Base-by-base conservation (phyloP, 2,329 filamentous ascomycete genomes). In the Arachnopeziza araneosa region DNA sequence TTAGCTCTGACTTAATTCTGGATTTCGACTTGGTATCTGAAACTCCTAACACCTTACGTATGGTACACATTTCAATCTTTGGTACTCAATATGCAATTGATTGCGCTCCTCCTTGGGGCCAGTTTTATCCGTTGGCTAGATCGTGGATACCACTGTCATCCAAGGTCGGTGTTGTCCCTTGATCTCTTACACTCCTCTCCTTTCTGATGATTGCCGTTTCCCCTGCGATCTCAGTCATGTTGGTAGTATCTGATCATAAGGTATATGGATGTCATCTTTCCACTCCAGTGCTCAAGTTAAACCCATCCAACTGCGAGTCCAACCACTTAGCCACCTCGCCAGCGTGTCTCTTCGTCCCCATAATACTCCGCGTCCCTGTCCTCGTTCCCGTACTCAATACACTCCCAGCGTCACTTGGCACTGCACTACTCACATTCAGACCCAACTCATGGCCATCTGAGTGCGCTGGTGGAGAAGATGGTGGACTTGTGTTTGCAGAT, bases 241-340 rank as follows among this genome's bases (percentile, higher is more conserved):
- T 44, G 36, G 10, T 14, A 14, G 17, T 7, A 17, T 44, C 10
- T 44, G 12, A 44, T 17, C 12, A 44, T 44, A 19, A 14, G 7
- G 6, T 19, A 44, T 30, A 44, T 12, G 3, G 17, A 17, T 44
- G 10, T 44, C 36, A 69, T 54, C 66, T 58, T 36, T 61, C 61
- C 24, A 69, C 68, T 12, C 57, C 63, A 52, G 64, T 56, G 58
- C 66, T 67, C 59, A 71, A 57, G n/a, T 51, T 54, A 59, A 72
- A 72, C 10, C 69, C 70, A 50, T 80, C 80, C 6, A 88, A 75
- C 73, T 81, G 81, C n/a, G 81, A 80, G 63, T 88, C 84, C 64
- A 88, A 70, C 79, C 81, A 84, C 58, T 76, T 74, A 24, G 81
- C 82, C 58, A 87, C 74, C 64, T 86, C 83, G 65, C 84, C 81